Conservation (phyloP, 352 stramenopile genomes). For the Phytophthora syringae region DNA sequence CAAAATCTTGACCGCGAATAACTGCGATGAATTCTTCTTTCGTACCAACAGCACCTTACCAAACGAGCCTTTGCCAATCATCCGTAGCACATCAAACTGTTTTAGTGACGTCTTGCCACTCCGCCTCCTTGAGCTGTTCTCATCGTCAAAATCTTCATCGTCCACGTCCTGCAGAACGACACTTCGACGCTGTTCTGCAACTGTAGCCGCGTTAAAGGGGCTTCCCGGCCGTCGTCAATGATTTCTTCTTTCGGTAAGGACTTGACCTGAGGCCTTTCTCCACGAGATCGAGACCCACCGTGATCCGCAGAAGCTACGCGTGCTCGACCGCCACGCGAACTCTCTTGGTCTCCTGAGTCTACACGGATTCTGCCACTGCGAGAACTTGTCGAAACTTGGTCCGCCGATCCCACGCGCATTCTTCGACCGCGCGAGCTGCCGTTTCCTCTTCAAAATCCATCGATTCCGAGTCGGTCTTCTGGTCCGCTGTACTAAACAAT, state of each 20-base stretch:
- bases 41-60: slow-evolving; percentile 92
- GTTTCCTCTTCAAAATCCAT: slow-evolving; percentile 32
- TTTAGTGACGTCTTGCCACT: slow-evolving; percentile 77
- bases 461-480: slow-evolving; percentile 43
- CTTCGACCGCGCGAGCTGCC: slow-evolving; percentile 47
- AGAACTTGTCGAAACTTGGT: slow-evolving; percentile 28
- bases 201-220: slow-evolving; percentile 36
- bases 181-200: slow-evolving; percentile 54
- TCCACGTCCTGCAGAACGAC: slow-evolving; percentile 77
- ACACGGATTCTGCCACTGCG: slow-evolving; percentile 22
- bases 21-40: slow-evolving; percentile 77
- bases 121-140: slow-evolving; percentile 25
- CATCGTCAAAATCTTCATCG: slow-evolving; percentile 39
- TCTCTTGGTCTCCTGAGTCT: slow-evolving; percentile 19
- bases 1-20: slow-evolving; percentile 88
- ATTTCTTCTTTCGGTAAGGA: slow-evolving; percentile 29
- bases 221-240: slow-evolving; percentile 30
- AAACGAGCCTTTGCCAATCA: slow-evolving; percentile 94
- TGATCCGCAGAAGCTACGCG: slow-evolving; percentile 29
- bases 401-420: slow-evolving; percentile 47
- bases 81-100: slow-evolving; percentile 90
- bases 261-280: slow-evolving; percentile 21
- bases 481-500: slow-evolving; percentile 65
- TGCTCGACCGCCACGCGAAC: slow-evolving; percentile 19
- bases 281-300: slow-evolving; percentile 12